These are phyloP conservation scores for Mycosphaerella sp. DNA, from an alignment of 2,329 filamentous ascomycete species.

Conservation along the genomic window DNA sequence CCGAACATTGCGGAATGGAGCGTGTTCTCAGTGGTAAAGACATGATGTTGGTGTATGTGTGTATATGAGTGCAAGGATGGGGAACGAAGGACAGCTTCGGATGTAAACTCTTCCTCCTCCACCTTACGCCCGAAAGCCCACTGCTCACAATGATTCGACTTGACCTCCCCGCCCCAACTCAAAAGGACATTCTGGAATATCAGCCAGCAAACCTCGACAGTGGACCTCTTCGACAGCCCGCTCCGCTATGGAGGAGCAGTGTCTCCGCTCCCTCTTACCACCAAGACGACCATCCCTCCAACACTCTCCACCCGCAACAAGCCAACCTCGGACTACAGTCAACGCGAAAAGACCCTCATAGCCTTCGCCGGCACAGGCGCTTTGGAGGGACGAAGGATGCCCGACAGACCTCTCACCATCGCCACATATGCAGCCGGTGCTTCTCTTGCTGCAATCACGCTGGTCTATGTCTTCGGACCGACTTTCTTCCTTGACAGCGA, in stretches of 20 bases:
- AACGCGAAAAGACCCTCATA: constrained; percentile 27
- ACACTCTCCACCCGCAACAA: constrained; percentile 2
- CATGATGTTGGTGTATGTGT: constrained; percentile 15
- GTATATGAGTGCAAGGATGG: background rate
- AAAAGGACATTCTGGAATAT: too few relatives aligned
- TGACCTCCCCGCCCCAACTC: too few relatives aligned
- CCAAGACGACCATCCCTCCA: constrained; percentile 1
- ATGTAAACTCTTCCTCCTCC: background rate
- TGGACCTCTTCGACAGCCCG: constrained; percentile 14
- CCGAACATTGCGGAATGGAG: constrained; percentile 27
- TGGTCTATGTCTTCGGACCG: constrained; percentile 97
- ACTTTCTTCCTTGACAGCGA: constrained; percentile 92
- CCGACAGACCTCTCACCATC: constrained; percentile 73
- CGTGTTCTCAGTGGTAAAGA: constrained; percentile 20
- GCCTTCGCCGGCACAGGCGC: constrained; percentile 28
- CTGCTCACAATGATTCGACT: background rate
- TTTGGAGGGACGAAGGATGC: constrained; percentile 49
- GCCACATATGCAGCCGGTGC: constrained; percentile 93
- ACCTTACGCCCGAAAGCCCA: background rate
- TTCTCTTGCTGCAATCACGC: constrained; percentile 85
- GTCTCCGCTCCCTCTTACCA: constrained; percentile 6
- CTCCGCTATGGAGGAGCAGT: constrained; percentile 21
- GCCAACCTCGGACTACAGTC: constrained; percentile 9
- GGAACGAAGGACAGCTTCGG: background rate
- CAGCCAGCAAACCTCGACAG: background rate